Evolutionary conservation across 2,329 filamentous ascomycete genomes (phyloP), one percentile per base, ranked within the genome.

Genomic region (Chaetoscypha palmicola): DNA sequence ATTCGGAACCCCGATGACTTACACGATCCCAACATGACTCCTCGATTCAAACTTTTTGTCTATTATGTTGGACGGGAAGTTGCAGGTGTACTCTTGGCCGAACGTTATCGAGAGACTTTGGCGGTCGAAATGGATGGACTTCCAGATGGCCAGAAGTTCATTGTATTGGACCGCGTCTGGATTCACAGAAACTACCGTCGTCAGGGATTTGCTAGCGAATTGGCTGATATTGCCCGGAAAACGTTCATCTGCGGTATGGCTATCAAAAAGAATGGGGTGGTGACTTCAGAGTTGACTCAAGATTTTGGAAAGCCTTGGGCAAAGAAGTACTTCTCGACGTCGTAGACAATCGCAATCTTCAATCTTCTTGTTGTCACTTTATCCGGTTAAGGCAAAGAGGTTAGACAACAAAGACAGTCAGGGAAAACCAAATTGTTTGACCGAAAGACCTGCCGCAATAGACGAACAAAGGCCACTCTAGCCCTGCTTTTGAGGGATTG

Each of bases 271-370:
- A 65, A 68, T 9, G 61, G 71, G 55, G 66, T 82, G 30, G 79
- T 79, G 2, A 82, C 83, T 62, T 81, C 77, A 53, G 77, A 81
- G 54, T 78, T 79, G n/a, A 83, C 80, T 0, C 73, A 74, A 52
- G 74, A 71, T 54, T 39, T 39, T 31, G 80, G 80, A 7, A 28
- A 17, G 12, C 21, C 22, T 14, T 42, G 31, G 31, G 31, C 31
- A 9, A 23, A 24, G 7, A 14, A 14, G 10, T 42, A 42, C 23
- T 41, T 41, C n/a, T n/a, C n/a, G n/a, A n/a, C n/a, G n/a, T n/a
- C n/a, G n/a, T n/a, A n/a, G n/a, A n/a, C n/a, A n/a, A n/a, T n/a
- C n/a, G n/a, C n/a, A n/a, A n/a, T n/a, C n/a, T n/a, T n/a, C n/a
- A n/a, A n/a, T n/a, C n/a, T n/a, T n/a, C n/a, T n/a, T n/a, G n/a